Percentiles rank a stretch among this genome's conserved stretches.
phyloP scores from a whole-genome alignment of 2,329 filamentous ascomycete species.

The Colletotrichum tropicale region DNA sequence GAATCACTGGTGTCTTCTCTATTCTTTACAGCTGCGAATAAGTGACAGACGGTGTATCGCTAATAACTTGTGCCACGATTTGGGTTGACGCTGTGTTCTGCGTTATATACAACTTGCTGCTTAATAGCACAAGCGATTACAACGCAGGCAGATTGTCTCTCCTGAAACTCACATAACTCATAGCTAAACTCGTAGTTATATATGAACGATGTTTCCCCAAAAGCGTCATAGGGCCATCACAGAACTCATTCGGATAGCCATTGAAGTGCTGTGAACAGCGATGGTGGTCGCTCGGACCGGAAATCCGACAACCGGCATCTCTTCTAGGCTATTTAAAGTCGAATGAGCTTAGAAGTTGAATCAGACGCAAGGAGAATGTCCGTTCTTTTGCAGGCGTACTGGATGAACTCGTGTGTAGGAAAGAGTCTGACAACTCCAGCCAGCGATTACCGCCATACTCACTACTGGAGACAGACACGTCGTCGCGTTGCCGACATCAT shows the following conservation, averaged over 20 bases:
- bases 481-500: rapidly evolving
- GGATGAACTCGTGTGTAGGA: not conserved
- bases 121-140: not conserved
- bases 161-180: not conserved
- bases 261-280: too few relatives aligned
- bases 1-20: not conserved
- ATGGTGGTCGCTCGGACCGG: too few relatives aligned
- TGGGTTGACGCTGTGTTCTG: not conserved
- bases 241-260: too few relatives aligned
- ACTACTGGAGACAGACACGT: not conserved
- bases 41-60: rapidly evolving
- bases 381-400: not conserved
- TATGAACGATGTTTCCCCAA: not conserved
- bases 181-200: rapidly evolving
- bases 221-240: too few relatives aligned
- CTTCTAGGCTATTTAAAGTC: not conserved
- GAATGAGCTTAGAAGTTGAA: not conserved
- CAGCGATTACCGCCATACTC: not conserved
- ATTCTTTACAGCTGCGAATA: not conserved
- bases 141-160: not conserved
- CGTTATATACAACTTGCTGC: rapidly evolving
- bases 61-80: rapidly evolving
- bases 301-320: too few relatives aligned
- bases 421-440: not conserved
- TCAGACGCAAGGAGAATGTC: not conserved